Percentiles rank a stretch among this genome's conserved stretches.
Evolutionary conservation across 768 basidiomycete species (phyloP).

Genomic region (Podaxis rugospora): DNA sequence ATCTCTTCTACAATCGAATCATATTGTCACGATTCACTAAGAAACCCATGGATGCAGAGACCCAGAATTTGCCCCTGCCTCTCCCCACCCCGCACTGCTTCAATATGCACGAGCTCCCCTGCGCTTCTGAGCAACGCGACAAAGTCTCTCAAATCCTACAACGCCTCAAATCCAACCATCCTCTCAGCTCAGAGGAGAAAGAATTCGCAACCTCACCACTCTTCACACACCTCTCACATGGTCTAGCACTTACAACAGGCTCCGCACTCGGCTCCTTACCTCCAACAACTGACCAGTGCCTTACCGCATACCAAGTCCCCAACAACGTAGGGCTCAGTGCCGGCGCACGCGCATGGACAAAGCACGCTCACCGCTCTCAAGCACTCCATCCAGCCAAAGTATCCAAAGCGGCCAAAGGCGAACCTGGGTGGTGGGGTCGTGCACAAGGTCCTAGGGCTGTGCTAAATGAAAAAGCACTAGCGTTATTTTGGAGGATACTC

Average conservation of each 20-base stretch:
- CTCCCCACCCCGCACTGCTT: constrained; percentile 30
- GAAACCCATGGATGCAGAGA: not conserved
- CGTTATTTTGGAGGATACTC: constrained; percentile 51
- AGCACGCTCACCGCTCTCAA: constrained; percentile 56
- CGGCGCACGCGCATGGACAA: constrained; percentile 64
- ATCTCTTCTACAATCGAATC: no score
- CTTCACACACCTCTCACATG: constrained; percentile 40
- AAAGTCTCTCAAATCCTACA: constrained; percentile 22
- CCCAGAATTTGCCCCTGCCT: not conserved
- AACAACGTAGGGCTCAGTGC: constrained; percentile 50
- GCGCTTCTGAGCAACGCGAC: constrained; percentile 32
- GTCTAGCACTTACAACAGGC: constrained; percentile 56
- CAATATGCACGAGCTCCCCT: constrained; percentile 40
- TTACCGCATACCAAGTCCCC: constrained; percentile 44
- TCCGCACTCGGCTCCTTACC: constrained; percentile 51
- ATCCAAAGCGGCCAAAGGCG: constrained; percentile 15
- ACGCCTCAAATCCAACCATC: not conserved
- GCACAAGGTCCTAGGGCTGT: constrained; percentile 47
- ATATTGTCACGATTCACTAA: not conserved
- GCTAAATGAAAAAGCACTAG: constrained; percentile 50
- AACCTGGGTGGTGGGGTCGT: constrained; percentile 55
- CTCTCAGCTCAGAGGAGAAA: not conserved
- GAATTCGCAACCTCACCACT: constrained; percentile 24
- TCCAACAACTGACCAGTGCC: constrained; percentile 45
- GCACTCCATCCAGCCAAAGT: constrained; percentile 9